Evolutionary conservation across 2,329 filamentous ascomycete species (phyloP).

Genomic region (Penicillium sp.): DNA sequence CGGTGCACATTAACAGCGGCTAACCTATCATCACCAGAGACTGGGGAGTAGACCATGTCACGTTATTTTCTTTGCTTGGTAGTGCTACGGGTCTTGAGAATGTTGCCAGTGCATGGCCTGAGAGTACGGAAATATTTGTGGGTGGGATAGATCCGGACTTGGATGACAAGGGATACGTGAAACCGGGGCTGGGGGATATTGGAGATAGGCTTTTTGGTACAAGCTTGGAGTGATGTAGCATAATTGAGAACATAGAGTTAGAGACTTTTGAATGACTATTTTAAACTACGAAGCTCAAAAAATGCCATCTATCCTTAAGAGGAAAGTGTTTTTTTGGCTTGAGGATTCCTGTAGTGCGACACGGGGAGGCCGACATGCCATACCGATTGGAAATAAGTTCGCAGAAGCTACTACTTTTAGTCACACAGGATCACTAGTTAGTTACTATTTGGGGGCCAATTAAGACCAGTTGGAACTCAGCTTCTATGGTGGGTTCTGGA

Average conservation of each 20-base stretch:
- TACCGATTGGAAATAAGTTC: neutral
- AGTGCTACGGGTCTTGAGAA: constrained; percentile 19
- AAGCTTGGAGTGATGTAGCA: constrained; percentile 11
- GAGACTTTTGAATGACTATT: neutral
- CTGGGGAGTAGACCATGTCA: constrained; percentile 27
- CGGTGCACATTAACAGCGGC: neutral
- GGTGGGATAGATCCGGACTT: constrained; percentile 23
- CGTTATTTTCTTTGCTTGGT: constrained; percentile 25
- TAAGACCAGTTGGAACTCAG: constrained; percentile 2
- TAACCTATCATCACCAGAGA: constrained; percentile 13
- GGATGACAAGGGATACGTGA: constrained; percentile 26
- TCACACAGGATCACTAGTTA: neutral
- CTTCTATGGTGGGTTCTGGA: constrained; percentile 5
- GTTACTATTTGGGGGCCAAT: neutral
- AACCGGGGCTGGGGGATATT: constrained; percentile 29
- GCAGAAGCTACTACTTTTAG: neutral
- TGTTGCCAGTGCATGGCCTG: constrained; percentile 25
- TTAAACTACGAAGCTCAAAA: neutral
- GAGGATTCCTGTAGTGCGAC: neutral
- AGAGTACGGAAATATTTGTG: constrained; percentile 25
- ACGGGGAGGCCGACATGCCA: neutral
- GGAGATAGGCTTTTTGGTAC: constrained; percentile 30
- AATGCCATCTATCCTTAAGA: neutral
- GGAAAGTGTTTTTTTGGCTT: neutral
- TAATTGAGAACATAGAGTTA: neutral